phyloP scores from a whole-genome alignment of 2,329 filamentous ascomycete species.

The Pestalotiopsis sp. region DNA sequence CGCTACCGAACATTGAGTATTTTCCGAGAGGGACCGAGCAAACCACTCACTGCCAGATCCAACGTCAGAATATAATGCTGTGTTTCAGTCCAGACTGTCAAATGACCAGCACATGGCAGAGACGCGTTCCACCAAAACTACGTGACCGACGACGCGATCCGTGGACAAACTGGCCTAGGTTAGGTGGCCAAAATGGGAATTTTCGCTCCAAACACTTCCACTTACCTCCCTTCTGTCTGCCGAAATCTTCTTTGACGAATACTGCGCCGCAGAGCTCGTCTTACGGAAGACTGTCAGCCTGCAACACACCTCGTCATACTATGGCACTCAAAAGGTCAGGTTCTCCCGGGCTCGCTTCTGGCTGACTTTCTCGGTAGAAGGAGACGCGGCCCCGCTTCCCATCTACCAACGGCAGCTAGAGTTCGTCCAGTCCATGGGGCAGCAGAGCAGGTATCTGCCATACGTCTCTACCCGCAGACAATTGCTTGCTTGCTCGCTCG shows the following conservation, averaged over 20 bases:
- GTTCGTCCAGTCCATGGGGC: background rate
- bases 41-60: background rate
- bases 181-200: background rate
- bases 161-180: background rate
- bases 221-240: background rate
- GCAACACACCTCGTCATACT: background rate
- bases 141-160: background rate
- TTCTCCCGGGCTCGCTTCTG: background rate
- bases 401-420: background rate
- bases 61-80: background rate
- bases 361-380: background rate
- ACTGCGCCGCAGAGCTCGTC: background rate
- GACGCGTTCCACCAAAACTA: background rate
- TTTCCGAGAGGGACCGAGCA: background rate
- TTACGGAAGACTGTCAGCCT: background rate
- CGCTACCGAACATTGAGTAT: background rate
- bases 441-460: no score
- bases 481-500: background rate
- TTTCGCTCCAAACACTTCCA: background rate
- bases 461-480: conserved; percentile 1
- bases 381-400: background rate
- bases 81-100: background rate
- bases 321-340: background rate
- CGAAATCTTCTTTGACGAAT: background rate
- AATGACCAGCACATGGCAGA: background rate